Conservation (phyloP, 2,329 filamentous ascomycete genomes). For the Clathrospora elynae region DNA sequence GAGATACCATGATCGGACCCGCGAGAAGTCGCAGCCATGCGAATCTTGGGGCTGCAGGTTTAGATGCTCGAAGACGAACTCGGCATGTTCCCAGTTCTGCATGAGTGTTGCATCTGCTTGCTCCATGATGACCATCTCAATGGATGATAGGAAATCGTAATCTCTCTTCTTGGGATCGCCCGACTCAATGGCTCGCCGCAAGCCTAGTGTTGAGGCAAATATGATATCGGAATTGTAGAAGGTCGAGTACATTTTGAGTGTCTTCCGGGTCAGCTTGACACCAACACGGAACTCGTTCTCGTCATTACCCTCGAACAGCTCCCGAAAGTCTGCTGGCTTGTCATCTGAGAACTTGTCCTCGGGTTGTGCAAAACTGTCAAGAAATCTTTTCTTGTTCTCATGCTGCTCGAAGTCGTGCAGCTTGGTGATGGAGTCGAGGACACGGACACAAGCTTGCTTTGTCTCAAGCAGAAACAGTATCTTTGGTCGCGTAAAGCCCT, state of each 20-base stretch:
- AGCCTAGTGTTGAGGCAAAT: conserved; percentile 83
- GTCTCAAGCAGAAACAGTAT: conserved; percentile 90
- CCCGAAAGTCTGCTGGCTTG: conserved; percentile 83
- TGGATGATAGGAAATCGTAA: conserved; percentile 89
- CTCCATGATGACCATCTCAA: conserved; percentile 88
- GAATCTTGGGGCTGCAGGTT: conserved; percentile 88
- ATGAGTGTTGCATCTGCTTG: conserved; percentile 92
- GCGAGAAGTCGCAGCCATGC: conserved; percentile 91
- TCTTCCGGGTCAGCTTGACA: conserved; percentile 96
- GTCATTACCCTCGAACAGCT: conserved; percentile 91
- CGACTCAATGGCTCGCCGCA: conserved; percentile 87
- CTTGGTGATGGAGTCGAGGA: conserved; percentile 75
- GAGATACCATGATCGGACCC: conserved; percentile 90
- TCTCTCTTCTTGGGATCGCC: conserved; percentile 71
- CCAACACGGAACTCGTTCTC: conserved; percentile 97
- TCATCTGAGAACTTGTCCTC: conserved; percentile 71
- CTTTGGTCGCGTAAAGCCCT: conserved; percentile 94
- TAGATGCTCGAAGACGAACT: conserved; percentile 87
- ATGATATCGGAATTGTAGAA: conserved; percentile 98
- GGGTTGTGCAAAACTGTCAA: conserved; percentile 76
- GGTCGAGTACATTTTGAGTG: conserved; percentile 89
- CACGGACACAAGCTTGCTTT: conserved; percentile 79
- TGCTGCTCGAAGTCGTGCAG: conserved; percentile 85
- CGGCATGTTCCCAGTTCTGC: conserved; percentile 98
- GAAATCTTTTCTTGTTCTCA: conserved; percentile 91